These are phyloP conservation scores for Ballota nigra DNA, from an alignment of 257 asterid species.

Conservation along the genomic window DNA sequence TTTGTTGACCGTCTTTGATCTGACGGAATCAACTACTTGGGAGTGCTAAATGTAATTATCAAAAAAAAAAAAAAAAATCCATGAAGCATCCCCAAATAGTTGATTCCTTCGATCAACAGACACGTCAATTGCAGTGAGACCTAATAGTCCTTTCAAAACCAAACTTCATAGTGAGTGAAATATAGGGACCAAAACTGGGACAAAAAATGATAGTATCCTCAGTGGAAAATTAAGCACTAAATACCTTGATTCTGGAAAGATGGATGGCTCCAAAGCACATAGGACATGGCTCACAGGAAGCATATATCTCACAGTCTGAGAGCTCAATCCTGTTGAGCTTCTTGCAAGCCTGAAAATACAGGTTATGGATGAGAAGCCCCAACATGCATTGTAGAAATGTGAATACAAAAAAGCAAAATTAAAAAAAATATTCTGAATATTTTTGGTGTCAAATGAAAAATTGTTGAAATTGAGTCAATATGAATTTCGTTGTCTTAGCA, in stretches of 20 bases:
- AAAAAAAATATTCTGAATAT: not conserved
- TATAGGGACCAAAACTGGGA: not conserved
- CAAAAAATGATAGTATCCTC: not conserved
- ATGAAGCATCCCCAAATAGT: no score
- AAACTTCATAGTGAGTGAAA: not conserved
- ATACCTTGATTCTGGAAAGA: conserved; percentile 90
- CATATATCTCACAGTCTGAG: conserved; percentile 93
- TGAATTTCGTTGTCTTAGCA: not conserved
- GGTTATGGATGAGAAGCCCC: conserved; percentile 11
- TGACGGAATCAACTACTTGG: not conserved
- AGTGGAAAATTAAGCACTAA: not conserved
- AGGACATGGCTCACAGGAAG: conserved; percentile 96
- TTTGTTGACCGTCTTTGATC: not conserved
- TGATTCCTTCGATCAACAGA: not conserved
- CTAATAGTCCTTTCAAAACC: not conserved
- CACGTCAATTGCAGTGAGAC: not conserved
- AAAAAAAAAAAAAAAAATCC: no score
- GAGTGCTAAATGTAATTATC: not conserved
- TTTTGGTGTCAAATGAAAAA: not conserved
- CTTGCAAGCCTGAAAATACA: conserved; percentile 76
- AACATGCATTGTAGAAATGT: not conserved
- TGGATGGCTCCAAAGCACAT: conserved; percentile 99
- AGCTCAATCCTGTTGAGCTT: conserved; percentile 91
- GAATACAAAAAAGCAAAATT: not conserved
- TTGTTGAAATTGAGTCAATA: not conserved